These are phyloP conservation scores for Calvatia gigantea DNA, from an alignment of 768 basidiomycete genomes.

Conservation along the genomic window DNA sequence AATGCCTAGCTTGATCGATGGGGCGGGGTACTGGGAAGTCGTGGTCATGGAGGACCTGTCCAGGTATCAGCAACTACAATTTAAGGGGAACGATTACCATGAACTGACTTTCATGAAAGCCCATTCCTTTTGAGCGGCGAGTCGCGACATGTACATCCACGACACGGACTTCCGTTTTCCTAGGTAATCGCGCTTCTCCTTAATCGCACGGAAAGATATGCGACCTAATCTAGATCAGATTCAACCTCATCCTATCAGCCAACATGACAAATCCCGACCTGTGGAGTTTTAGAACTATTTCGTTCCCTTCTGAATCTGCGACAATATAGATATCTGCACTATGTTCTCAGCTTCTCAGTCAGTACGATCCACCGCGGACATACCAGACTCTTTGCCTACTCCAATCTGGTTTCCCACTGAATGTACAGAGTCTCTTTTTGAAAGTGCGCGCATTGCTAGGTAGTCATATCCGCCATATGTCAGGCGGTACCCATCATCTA, in stretches of 20 bases:
- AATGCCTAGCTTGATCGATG: constrained; percentile 93
- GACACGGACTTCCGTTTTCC: constrained; percentile 94
- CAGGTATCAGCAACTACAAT: background rate
- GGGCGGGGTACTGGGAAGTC: constrained; percentile 92
- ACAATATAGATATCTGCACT: constrained; percentile 83
- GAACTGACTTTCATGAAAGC: constrained; percentile 90
- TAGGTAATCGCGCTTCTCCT: constrained; percentile 93
- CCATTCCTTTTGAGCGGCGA: constrained; percentile 97
- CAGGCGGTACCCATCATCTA: constrained; percentile 95
- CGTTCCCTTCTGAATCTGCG: constrained; percentile 76
- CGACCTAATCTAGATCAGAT: constrained; percentile 72
- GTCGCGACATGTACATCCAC: constrained; percentile 99
- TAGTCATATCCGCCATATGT: constrained; percentile 99
- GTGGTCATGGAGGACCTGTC: constrained; percentile 85
- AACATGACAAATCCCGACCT: constrained; percentile 45
- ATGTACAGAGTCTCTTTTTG: constrained; percentile 82
- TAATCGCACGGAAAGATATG: constrained; percentile 96
- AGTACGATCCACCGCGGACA: constrained; percentile 16
- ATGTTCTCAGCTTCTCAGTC: background rate
- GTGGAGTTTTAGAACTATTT: constrained; percentile 92
- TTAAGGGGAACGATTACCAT: background rate
- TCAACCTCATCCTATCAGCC: background rate
- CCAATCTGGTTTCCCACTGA: constrained; percentile 98
- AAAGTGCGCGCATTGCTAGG: constrained; percentile 89
- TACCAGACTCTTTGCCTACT: constrained; percentile 96